Evolutionary conservation across 164 flowering plant genomes (phyloP), one percentile per base, ranked within the genome.

Genomic region (Vitis amurensis): DNA sequence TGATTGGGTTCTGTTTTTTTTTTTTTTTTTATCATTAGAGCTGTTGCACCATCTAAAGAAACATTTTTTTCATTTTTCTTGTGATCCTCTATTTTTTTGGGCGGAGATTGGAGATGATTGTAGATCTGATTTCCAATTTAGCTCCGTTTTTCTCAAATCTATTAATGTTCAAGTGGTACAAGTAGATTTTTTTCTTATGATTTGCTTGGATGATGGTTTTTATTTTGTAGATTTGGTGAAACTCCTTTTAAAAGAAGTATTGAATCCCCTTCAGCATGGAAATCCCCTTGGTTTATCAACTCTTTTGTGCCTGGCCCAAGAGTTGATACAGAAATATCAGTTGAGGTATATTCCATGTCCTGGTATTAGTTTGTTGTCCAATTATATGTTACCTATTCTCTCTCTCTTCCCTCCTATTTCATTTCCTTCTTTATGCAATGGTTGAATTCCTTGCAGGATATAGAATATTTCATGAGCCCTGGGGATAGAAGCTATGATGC

Each of bases 251-350:
- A 78, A 74, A 85, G 87, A 83, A 85, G 88, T 61, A 58, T 95
- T 31, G 98, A 93, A 50, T 95, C 99, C 62, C 99, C 99, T 60
- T 91, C 98, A 15, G 87, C 97, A 27, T 93, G 97, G 97, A 93
- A 89, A 75, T 96, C 99, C 9, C 99, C 99, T 76, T 91, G 97
- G 97, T 88, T 86, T 65, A 73, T 90, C 37, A 88, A 83, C 71
- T 76, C 93, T 69, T 87, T 89, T 65, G 31, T 89, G 11, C 83
- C 87, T 55, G 93, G 95, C 49, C 88, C 95, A 31, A 85, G 84
- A 73, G 79, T 90, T 72, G 90, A 88, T 61, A 84, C 92, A 68
- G 97, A 94, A 11, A 79, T 91, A 68, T 74, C 91, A 23, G 80
- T 92, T 64, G 97, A 94, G 97, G 99, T 94, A 78, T 13, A 37